phyloP scores from a whole-genome alignment of 2,329 filamentous ascomycete species.

The Calycina herbarum region DNA sequence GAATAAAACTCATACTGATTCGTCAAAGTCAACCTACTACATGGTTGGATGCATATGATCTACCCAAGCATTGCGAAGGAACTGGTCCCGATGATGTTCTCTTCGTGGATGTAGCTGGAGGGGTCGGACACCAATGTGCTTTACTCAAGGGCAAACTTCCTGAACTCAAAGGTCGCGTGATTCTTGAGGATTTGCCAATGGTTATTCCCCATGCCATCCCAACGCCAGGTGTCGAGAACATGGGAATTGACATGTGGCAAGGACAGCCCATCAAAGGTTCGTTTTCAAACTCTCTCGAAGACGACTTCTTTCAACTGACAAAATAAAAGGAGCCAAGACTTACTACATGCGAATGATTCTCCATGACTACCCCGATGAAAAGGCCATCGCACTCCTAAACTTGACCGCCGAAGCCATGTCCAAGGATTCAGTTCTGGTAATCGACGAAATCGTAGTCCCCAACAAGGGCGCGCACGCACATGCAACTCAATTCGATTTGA shows the following conservation, averaged over 20 bases:
- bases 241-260: slow-evolving; percentile 35
- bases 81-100: slow-evolving; percentile 30
- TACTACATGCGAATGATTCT: slow-evolving; percentile 44
- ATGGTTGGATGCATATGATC: background rate
- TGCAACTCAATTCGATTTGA: slow-evolving; percentile 39
- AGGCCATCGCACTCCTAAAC: slow-evolving; percentile 38
- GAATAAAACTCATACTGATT: background rate
- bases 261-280: slow-evolving; percentile 34
- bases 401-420: slow-evolving; percentile 39
- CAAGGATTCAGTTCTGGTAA: slow-evolving; percentile 41
- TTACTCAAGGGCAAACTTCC: slow-evolving; percentile 38
- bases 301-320: background rate
- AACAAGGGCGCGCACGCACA: slow-evolving; percentile 37
- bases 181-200: slow-evolving; percentile 44
- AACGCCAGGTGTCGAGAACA: slow-evolving; percentile 36
- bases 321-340: slow-evolving; percentile 18
- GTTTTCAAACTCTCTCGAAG: background rate
- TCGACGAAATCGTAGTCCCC: slow-evolving; percentile 45
- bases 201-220: slow-evolving; percentile 30
- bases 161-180: slow-evolving; percentile 37
- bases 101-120: slow-evolving; percentile 45
- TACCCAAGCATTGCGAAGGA: slow-evolving; percentile 7
- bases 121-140: slow-evolving; percentile 42
- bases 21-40: background rate
- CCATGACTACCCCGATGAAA: slow-evolving; percentile 42